A percentile compares a stretch with the other conserved stretches of the same genome.
Conservation (phyloP, 257 asterid genomes). For the Echium plantagineum region DNA sequence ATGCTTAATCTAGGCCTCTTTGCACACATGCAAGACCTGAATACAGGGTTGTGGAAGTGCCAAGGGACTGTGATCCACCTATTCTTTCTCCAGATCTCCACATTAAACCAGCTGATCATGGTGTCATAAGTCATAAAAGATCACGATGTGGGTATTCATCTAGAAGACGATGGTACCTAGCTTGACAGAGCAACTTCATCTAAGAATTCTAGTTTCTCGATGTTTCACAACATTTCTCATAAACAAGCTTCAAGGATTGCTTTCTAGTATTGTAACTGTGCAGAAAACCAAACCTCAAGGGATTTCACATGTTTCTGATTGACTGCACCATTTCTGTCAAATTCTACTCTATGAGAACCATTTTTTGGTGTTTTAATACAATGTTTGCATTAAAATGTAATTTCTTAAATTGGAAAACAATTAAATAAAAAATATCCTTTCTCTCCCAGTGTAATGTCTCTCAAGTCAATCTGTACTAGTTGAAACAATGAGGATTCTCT, state of each 20-base stretch:
- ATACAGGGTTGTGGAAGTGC: conserved; percentile 1
- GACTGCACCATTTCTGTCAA: too few relatives aligned
- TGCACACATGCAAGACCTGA: conserved; percentile 11
- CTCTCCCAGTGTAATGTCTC: background rate
- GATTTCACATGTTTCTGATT: too few relatives aligned
- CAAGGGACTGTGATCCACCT: conserved; percentile 2
- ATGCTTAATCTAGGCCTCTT: conserved; percentile 8
- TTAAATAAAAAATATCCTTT: background rate
- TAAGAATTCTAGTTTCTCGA: conserved; percentile 8
- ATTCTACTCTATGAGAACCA: too few relatives aligned
- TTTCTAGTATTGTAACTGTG: background rate
- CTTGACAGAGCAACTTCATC: conserved; percentile 9
- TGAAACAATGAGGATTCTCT: background rate
- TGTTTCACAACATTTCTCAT: conserved; percentile 1
- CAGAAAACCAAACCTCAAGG: too few relatives aligned
- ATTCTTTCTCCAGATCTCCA: conserved; percentile 6
- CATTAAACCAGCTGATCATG: background rate
- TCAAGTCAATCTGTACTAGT: background rate
- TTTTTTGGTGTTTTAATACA: too few relatives aligned
- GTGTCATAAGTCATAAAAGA: conserved; percentile 1
- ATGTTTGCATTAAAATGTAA: background rate
- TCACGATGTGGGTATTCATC: background rate
- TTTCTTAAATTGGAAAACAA: background rate
- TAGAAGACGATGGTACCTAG: background rate
- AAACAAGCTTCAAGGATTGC: background rate